Base-by-base conservation (phyloP, 2,329 filamentous ascomycete genomes). In the Cercospora nicotianae region DNA sequence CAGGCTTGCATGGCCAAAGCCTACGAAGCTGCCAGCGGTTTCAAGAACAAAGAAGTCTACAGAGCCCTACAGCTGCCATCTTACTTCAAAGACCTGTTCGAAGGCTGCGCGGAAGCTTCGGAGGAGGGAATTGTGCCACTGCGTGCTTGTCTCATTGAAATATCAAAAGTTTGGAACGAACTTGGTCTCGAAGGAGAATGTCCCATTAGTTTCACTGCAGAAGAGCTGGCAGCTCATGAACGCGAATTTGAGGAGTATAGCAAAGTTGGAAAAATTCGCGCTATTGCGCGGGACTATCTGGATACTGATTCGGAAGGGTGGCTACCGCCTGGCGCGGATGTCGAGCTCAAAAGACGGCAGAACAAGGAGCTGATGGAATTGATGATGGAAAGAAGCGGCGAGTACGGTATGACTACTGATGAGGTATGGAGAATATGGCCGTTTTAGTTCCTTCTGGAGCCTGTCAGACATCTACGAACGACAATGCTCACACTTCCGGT, bases 251-350 rank as follows among this genome's bases (percentile, higher is more conserved):
- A 67, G 55, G 55, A 65, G 12, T 64, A 67, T 31, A 13, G 10
- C 26, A 60, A 30, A 1, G 45, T 48, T 7, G 62, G 61, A 18
- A 18, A 23, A 2, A 39, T 67, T 23, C 62, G 26, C 13, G 63
- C 33, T 12, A 39, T 67, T 23, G 60, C 62, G 48, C 62, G 66
- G 20, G 18, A 67, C 18, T 55, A 8, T 12, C 18, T 65, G 42
- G 62, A n/a, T 13, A 65, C 66, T 16, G 66, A 67, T 39, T 60
- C 42, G 23, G 66, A 67, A 45, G 66, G 66, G 12, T 67, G 66
- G 66, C 13, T 65, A 61, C 42, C 55, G 53, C 66, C 66, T 8
- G 57, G 57, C 16, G 13, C 26, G 7, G 62, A 67, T 28, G 55
- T 36, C 6, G 31, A 31, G 12, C 5, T 18, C 2, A 59, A 12